phyloP scores from a whole-genome alignment of 2,329 filamentous ascomycete species.

The Colletotrichum eremochloae region DNA sequence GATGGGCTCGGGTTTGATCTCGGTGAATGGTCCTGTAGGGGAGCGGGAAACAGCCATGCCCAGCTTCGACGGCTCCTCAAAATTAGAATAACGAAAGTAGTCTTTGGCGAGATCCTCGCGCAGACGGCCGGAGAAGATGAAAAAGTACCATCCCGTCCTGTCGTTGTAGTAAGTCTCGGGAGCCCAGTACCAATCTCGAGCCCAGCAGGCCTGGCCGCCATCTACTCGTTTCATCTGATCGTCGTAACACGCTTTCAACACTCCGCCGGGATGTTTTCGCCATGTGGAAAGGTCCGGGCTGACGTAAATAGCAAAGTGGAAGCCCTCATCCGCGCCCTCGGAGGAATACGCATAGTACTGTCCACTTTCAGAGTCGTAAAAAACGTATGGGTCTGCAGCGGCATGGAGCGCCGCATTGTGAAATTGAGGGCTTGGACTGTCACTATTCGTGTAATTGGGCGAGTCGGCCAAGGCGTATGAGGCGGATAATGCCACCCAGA shows the following conservation, averaged over 20 bases:
- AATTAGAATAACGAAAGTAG: slow-evolving; percentile 52
- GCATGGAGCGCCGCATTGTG: slow-evolving; percentile 51
- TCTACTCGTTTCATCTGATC: slow-evolving; percentile 47
- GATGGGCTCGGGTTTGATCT: slow-evolving; percentile 50
- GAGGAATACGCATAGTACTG: slow-evolving; percentile 54
- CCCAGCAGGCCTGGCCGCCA: slow-evolving; percentile 53
- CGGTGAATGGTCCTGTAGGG: slow-evolving; percentile 51
- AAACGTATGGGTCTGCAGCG: slow-evolving; percentile 51
- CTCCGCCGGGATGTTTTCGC: slow-evolving; percentile 51
- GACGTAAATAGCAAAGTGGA: slow-evolving; percentile 52
- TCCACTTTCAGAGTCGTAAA: slow-evolving; percentile 49
- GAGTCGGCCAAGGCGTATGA: not conserved
- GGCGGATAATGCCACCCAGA: not conserved
- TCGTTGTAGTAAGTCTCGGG: slow-evolving; percentile 54
- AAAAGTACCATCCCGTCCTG: slow-evolving; percentile 54
- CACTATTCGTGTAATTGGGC: no score
- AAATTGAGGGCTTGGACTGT: slow-evolving; percentile 46
- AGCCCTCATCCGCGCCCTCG: slow-evolving; percentile 51
- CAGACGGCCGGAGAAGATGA: slow-evolving; percentile 53
- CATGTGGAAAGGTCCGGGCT: slow-evolving; percentile 54
- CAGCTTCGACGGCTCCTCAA: slow-evolving; percentile 54
- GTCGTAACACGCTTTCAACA: slow-evolving; percentile 51
- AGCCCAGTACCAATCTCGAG: slow-evolving; percentile 54
- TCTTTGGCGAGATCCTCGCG: slow-evolving; percentile 50
- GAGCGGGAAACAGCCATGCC: slow-evolving; percentile 53